Evolutionary conservation across 345 rosid genomes (phyloP).

Genomic region (Draba incana): DNA sequence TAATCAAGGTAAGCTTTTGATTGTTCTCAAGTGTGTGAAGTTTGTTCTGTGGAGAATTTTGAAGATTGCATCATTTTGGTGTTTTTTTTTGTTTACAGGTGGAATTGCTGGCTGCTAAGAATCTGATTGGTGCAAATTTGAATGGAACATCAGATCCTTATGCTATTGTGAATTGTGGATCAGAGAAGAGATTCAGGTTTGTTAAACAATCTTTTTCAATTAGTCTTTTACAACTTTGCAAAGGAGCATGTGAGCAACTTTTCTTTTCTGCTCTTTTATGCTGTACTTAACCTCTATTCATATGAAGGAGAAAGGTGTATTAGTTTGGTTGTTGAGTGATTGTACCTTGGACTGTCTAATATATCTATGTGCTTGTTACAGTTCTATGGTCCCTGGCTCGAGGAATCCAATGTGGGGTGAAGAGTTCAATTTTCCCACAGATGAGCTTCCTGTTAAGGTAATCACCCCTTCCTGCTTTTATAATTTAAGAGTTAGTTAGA

Average conservation of each 20-base stretch:
- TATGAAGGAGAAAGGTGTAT: background rate
- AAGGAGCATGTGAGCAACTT: slow-evolving; percentile 31
- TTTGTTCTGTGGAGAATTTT: background rate
- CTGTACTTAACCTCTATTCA: too few species aligned
- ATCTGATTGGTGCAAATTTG: slow-evolving; percentile 92
- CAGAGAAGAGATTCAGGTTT: slow-evolving; percentile 95
- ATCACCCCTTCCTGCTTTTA: slow-evolving; percentile 19
- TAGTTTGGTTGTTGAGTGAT: slow-evolving; percentile 29
- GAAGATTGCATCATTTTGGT: slow-evolving; percentile 4
- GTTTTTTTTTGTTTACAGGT: slow-evolving; percentile 52
- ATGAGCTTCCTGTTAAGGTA: slow-evolving; percentile 94
- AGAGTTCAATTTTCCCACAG: slow-evolving; percentile 88
- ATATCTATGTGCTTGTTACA: slow-evolving; percentile 43
- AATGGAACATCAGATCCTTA: slow-evolving; percentile 99
- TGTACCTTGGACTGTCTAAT: slow-evolving; percentile 18
- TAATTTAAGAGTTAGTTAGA: slow-evolving; percentile 3
- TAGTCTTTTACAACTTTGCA: background rate
- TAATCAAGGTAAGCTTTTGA: slow-evolving; percentile 38
- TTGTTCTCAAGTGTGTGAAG: background rate
- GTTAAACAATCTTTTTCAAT: slow-evolving; percentile 22
- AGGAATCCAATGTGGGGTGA: slow-evolving; percentile 99
- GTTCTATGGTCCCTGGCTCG: slow-evolving; percentile 98
- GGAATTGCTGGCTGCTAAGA: slow-evolving; percentile 96
- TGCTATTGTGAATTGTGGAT: slow-evolving; percentile 93
- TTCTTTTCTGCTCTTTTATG: background rate